A percentile compares a stretch with the other conserved stretches of the same genome.
Evolutionary conservation across 1,284 basidiomycete genomes (phyloP).

Genomic region (Cerioporus squamosus): DNA sequence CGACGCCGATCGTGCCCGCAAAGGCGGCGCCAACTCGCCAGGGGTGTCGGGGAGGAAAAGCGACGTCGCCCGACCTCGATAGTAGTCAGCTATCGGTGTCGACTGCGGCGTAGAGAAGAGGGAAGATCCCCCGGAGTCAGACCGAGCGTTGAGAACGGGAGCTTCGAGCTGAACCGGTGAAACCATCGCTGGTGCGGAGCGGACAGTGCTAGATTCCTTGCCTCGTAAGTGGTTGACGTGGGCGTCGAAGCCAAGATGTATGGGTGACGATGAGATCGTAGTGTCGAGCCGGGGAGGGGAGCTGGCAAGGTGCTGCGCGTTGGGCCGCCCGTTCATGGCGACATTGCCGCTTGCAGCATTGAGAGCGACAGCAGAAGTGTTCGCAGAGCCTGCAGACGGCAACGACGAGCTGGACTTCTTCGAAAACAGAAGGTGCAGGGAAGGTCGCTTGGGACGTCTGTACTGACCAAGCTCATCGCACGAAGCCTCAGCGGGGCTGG

Average conservation of each 20-base stretch:
- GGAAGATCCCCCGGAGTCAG: constrained; percentile 32
- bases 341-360: constrained; percentile 43
- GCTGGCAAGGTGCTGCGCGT: constrained; percentile 38
- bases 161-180: constrained; percentile 8
- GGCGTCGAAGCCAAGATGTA: constrained; percentile 45
- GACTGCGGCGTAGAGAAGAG: constrained; percentile 37
- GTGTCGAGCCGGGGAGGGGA: constrained; percentile 55
- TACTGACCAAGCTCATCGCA: constrained; percentile 21
- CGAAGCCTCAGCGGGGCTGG: constrained; percentile 18
- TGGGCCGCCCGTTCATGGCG: constrained; percentile 40
- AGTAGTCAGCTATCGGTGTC: constrained; percentile 55
- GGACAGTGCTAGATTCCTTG: constrained; percentile 4
- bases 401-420: constrained; percentile 39
- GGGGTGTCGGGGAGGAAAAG: constrained; percentile 40
- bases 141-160: constrained; percentile 20
- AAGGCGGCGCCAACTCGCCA: constrained; percentile 12
- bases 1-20: constrained; percentile 21
- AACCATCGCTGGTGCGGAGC: constrained; percentile 9
- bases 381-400: constrained; percentile 17
- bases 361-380: constrained; percentile 8
- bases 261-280: constrained; percentile 50
- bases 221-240: constrained; percentile 7
- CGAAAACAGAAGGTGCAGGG: constrained; percentile 40
- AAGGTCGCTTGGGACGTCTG: constrained; percentile 39
- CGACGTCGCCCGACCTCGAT: constrained; percentile 39